A percentile compares a stretch with the other conserved stretches of the same genome.
These are phyloP conservation scores for Cytospora leucostoma DNA, from an alignment of 2,329 filamentous ascomycete species.

Conservation along the genomic window DNA sequence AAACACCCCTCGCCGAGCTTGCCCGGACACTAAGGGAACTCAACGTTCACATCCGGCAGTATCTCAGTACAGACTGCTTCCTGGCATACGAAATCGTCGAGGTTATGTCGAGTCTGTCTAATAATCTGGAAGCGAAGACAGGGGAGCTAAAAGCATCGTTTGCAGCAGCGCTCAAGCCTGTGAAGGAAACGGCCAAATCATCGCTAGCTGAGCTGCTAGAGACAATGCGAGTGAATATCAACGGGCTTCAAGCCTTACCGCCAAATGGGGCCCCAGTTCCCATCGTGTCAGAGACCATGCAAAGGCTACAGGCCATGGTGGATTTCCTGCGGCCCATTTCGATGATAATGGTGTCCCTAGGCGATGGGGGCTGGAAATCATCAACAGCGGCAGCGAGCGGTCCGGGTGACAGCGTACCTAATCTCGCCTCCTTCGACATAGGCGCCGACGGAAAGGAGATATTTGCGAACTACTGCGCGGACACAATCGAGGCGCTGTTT, in stretches of 20 bases:
- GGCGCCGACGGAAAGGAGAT: slow-evolving; percentile 85
- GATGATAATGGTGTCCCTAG: slow-evolving; percentile 87
- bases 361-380: slow-evolving; percentile 85
- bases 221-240: slow-evolving; percentile 73
- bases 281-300: slow-evolving; percentile 82
- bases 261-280: slow-evolving; percentile 77
- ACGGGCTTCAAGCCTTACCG: slow-evolving; percentile 67
- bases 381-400: slow-evolving; percentile 53
- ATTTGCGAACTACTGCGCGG: slow-evolving; percentile 85
- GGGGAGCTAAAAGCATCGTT: slow-evolving; percentile 83
- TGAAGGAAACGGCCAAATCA: slow-evolving; percentile 87
- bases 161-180: slow-evolving; percentile 81
- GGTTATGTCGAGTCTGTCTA: slow-evolving; percentile 78
- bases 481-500: slow-evolving; percentile 83
- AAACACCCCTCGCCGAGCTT: slow-evolving; percentile 76
- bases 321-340: slow-evolving; percentile 83
- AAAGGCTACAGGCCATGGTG: slow-evolving; percentile 81
- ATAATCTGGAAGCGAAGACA: slow-evolving; percentile 76
- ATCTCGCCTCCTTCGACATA: slow-evolving; percentile 79
- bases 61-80: slow-evolving; percentile 88
- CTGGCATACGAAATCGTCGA: slow-evolving; percentile 94
- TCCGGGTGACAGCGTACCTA: slow-evolving; percentile 65
- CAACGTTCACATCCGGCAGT: slow-evolving; percentile 83
- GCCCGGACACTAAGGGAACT: slow-evolving; percentile 84
- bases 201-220: slow-evolving; percentile 83